Conservation (phyloP, 306 rosid species). For the Quercus agrifolia region DNA sequence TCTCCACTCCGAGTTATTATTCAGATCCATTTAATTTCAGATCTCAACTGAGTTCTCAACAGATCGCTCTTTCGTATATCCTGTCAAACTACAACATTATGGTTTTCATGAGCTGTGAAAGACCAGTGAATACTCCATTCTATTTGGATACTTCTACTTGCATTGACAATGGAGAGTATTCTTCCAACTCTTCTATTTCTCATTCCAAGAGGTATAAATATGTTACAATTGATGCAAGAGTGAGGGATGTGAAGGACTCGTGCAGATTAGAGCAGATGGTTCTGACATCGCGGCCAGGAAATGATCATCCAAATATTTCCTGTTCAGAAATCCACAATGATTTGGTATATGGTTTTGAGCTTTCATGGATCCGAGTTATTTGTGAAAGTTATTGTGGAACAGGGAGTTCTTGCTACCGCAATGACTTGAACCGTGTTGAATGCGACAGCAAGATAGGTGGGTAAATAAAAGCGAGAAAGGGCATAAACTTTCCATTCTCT, state of each 20-base stretch:
- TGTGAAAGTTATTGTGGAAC: not conserved
- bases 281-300: not conserved
- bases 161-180: not conserved
- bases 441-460: not conserved
- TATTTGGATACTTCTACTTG: conserved; percentile 7
- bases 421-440: not conserved
- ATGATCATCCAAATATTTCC: not conserved
- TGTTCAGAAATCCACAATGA: not conserved
- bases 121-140: not conserved
- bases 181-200: not conserved
- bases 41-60: no score
- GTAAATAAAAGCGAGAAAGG: not conserved
- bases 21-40: not conserved
- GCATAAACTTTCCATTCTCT: not conserved
- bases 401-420: not conserved
- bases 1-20: conserved; percentile 9
- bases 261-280: not conserved
- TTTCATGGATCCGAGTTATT: not conserved
- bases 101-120: not conserved
- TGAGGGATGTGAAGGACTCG: not conserved
- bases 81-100: not conserved
- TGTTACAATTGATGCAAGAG: not conserved
- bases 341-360: not conserved
- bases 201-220: not conserved
- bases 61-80: fast-evolving